Evolutionary conservation across 2,329 filamentous ascomycete genomes (phyloP).

Genomic region (Epichloe bromicola): DNA sequence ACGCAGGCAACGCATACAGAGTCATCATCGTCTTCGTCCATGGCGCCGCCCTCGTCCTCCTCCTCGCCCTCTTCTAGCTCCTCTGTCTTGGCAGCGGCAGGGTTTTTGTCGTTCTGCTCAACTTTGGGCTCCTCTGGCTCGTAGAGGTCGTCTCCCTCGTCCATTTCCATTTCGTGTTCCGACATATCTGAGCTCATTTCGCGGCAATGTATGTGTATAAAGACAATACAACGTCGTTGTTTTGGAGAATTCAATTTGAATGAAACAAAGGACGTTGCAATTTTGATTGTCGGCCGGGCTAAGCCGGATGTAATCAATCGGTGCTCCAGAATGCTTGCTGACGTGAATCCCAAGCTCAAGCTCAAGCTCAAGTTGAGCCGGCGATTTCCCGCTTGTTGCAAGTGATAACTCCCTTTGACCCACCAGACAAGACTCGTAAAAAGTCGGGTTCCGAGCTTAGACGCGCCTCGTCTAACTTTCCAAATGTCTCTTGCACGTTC

Average conservation of each 20-base stretch:
- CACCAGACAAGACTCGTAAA: neutral
- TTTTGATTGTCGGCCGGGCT: too few relatives aligned
- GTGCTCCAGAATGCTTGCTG: neutral
- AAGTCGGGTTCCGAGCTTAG: constrained; percentile 3
- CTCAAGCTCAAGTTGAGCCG: constrained; percentile 11
- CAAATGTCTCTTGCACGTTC: constrained; percentile 41
- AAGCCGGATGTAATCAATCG: neutral
- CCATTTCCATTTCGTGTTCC: constrained; percentile 43
- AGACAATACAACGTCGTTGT: too few relatives aligned
- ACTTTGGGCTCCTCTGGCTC: constrained; percentile 42
- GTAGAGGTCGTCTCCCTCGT: constrained; percentile 57
- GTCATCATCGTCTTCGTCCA: constrained; percentile 47
- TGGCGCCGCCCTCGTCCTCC: constrained; percentile 46
- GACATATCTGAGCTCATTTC: constrained; percentile 6
- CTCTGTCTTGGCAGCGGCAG: constrained; percentile 27
- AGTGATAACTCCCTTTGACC: neutral
- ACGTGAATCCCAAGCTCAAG: neutral
- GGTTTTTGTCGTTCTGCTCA: constrained; percentile 19
- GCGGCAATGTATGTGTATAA: too few relatives aligned
- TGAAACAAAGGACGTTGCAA: too few relatives aligned
- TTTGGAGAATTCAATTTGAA: too few relatives aligned
- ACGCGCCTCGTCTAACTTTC: constrained; percentile 4
- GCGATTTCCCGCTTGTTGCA: constrained; percentile 16
- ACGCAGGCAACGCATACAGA: constrained; percentile 12
- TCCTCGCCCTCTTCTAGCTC: constrained; percentile 53